Conservation (phyloP, 441 rosid genomes). For the Jatropha podagrica region DNA sequence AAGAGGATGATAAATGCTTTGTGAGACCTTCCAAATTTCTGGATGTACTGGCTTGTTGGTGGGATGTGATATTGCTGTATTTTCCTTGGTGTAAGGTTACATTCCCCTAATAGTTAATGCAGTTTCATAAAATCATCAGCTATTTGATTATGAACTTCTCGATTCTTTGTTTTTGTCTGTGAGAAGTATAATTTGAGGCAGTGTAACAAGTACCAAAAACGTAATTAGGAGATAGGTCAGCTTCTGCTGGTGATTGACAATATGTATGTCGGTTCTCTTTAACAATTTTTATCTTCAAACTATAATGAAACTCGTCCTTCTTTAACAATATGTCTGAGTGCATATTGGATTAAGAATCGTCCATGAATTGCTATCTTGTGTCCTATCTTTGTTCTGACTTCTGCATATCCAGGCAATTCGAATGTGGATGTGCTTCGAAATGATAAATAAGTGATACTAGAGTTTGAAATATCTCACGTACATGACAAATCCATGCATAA, state of each 20-base stretch:
- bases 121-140: background rate
- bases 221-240: slow-evolving; percentile 1
- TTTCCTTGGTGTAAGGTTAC: background rate
- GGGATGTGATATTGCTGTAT: slow-evolving; percentile 14
- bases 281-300: background rate
- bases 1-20: slow-evolving; percentile 87
- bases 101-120: background rate
- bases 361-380: too few relatives aligned
- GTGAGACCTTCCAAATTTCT: slow-evolving; percentile 35
- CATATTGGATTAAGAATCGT: too few relatives aligned
- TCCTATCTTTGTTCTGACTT: too few relatives aligned
- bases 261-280: background rate
- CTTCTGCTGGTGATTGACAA: background rate
- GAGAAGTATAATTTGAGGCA: background rate
- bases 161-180: background rate
- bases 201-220: background rate
- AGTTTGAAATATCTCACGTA: too few relatives aligned
- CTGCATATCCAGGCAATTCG: too few relatives aligned
- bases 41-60: slow-evolving; percentile 2
- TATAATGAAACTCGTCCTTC: background rate
- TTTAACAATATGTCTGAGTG: background rate
- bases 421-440: too few relatives aligned
- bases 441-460: too few relatives aligned
- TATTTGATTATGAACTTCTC: background rate
- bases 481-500: too few relatives aligned